Base-by-base conservation (phyloP, 2,329 filamentous ascomycete genomes). In the Graphilbum ipis-grandicollis region DNA sequence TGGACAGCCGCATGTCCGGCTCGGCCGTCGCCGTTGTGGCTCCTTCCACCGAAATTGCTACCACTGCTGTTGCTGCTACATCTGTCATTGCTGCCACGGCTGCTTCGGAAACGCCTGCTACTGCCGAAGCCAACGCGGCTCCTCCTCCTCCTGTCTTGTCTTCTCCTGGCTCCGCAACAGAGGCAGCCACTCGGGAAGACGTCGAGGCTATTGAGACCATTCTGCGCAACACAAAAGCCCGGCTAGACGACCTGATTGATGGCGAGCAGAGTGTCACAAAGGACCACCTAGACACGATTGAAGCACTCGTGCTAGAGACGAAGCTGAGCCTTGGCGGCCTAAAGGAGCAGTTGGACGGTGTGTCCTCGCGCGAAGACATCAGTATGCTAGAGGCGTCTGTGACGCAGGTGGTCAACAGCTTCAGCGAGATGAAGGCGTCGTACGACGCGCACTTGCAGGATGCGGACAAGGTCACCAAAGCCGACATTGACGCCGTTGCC, bases 151-250 rank as follows among this genome's bases (percentile, higher is more conserved):
- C 38, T 2, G 18, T 35, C 1, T 39, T 43, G n/a, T n/a, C n/a
- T n/a, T n/a, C n/a, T n/a, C n/a, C n/a, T n/a, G n/a, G n/a, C n/a
- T n/a, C n/a, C n/a, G n/a, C n/a, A 5, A 49, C 48, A 3, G 72
- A 75, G 28, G 53, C 65, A 3, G 75, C 79, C 6, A 74, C 66
- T 23, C 82, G 82, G 51, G 84, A 93, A 45, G 86, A 96, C 47
- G 82, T 86, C 0, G 75, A 88, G 42, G 84, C 84, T 10, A 86
- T 96, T 40, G 88, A 94, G 55, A 92, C 80, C 0, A 75, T 96
- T 34, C 66, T 96, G 12, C 75, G 79, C 31, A 93, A 93, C 52
- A 86, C 85, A 23, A 94, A 94, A 53, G 75, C 78, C 5, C 81
- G 81, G 33, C 62, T 96, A 9, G 88, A 94, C 40, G 85, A 93